These are phyloP conservation scores for Pseudisothecium myosuroides DNA, from an alignment of 225 moss, liverwort and hornwort species.

Conservation along the genomic window DNA sequence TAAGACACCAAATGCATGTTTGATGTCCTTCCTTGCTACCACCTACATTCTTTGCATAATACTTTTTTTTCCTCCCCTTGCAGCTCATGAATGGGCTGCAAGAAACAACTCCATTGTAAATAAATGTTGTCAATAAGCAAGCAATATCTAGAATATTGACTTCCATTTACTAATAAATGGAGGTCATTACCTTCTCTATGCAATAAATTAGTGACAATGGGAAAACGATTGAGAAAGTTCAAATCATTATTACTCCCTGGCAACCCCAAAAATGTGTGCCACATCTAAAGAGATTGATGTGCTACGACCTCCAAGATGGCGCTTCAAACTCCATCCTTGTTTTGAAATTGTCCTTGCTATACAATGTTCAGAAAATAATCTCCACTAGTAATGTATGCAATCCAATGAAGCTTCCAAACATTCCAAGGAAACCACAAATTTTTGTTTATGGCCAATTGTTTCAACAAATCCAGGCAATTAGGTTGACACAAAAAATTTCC, in stretches of 20 bases:
- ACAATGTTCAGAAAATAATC: no score
- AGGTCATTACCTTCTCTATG: background rate
- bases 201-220: background rate
- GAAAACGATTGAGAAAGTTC: background rate
- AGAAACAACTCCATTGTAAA: background rate
- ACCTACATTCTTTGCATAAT: background rate
- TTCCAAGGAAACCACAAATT: rapidly evolving
- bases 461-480: no score
- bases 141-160: background rate
- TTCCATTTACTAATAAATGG: background rate
- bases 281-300: background rate
- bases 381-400: background rate
- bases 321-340: background rate
- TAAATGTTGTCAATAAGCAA: background rate
- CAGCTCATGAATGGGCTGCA: rapidly evolving
- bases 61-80: background rate
- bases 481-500: no score
- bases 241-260: background rate
- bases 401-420: background rate
- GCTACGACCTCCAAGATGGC: background rate
- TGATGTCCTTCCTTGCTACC: rapidly evolving
- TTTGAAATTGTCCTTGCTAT: background rate
- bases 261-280: rapidly evolving
- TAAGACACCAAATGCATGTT: background rate
- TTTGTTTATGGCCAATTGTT: no score